A percentile compares a stretch with the other conserved stretches of the same genome.
phyloP scores from a whole-genome alignment of 208 protist genomes.

The Leishmania guyanensis region DNA sequence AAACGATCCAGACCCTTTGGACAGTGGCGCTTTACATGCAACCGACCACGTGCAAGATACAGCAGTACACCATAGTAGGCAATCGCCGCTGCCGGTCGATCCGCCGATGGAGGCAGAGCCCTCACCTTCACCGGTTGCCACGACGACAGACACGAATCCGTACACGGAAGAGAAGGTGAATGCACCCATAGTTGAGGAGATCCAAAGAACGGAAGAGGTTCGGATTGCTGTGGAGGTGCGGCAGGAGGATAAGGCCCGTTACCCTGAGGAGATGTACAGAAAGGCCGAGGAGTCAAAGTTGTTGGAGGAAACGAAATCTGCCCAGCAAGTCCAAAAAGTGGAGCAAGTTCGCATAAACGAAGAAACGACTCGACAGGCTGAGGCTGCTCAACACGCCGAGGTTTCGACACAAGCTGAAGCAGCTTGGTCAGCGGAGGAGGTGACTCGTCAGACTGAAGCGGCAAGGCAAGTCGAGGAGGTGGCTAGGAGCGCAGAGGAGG shows the following conservation, averaged over 20 bases:
- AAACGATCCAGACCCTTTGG: too few species aligned
- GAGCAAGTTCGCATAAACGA: slow-evolving; percentile 1
- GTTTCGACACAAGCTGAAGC: background rate
- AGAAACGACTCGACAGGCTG: slow-evolving; percentile 4
- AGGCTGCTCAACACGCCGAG: background rate
- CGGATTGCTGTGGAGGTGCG: background rate
- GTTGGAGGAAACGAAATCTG: background rate
- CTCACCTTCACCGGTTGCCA: background rate
- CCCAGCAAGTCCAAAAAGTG: background rate
- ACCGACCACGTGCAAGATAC: background rate
- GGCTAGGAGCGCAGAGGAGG: background rate
- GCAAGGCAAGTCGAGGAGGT: slow-evolving; percentile 1
- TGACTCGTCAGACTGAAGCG: background rate
- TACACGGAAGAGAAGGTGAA: background rate
- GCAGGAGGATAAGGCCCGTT: background rate
- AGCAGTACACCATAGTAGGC: background rate
- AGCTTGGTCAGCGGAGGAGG: background rate
- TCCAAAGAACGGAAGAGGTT: background rate
- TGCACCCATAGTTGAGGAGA: background rate
- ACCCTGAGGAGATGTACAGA: background rate
- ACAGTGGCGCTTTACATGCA: background rate
- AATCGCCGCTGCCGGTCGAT: background rate
- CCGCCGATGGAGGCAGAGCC: background rate
- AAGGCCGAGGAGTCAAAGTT: background rate
- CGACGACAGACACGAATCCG: background rate